These are phyloP conservation scores for Lathyrus oleraceus DNA, from an alignment of 306 rosid species.

Conservation along the genomic window DNA sequence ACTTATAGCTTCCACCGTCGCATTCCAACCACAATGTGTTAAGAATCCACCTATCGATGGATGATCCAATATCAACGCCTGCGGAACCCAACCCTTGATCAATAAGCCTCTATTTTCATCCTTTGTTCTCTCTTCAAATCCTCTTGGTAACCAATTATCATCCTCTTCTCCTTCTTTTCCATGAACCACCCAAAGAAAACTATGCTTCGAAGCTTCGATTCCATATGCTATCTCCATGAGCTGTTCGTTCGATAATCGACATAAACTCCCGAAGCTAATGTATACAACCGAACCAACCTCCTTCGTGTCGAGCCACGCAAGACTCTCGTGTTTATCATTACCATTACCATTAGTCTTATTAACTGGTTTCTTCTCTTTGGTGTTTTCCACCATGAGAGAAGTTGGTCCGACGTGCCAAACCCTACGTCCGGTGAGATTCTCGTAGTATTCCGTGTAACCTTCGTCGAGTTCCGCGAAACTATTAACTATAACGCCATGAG, in stretches of 20 bases:
- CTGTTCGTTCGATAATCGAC: conserved; percentile 16
- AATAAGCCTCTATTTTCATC: conserved; percentile 29
- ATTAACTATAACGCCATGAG: conserved; percentile 40
- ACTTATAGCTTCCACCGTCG: conserved; percentile 29
- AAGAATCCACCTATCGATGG: conserved; percentile 26
- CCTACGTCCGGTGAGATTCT: conserved; percentile 26
- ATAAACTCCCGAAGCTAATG: conserved; percentile 34
- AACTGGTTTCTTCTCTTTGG: not conserved
- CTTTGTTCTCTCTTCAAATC: conserved; percentile 21
- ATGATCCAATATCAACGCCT: conserved; percentile 33
- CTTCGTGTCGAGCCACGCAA: conserved; percentile 32
- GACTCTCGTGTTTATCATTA: not conserved
- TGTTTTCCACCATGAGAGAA: conserved; percentile 25
- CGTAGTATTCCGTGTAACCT: conserved; percentile 33
- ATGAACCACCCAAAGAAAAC: conserved; percentile 34
- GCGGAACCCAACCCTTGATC: conserved; percentile 38
- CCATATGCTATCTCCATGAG: conserved; percentile 27
- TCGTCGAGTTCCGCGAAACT: conserved; percentile 38
- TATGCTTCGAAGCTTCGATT: conserved; percentile 22
- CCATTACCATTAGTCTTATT: not conserved
- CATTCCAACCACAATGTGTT: conserved; percentile 41
- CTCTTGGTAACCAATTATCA: conserved; percentile 24
- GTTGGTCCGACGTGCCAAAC: conserved; percentile 49
- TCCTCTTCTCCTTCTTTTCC: not conserved
- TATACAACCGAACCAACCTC: conserved; percentile 28